A percentile compares a stretch with the other conserved stretches of the same genome.
Conservation (phyloP, 345 rosid genomes). For the Eucalyptus lansdowneana region DNA sequence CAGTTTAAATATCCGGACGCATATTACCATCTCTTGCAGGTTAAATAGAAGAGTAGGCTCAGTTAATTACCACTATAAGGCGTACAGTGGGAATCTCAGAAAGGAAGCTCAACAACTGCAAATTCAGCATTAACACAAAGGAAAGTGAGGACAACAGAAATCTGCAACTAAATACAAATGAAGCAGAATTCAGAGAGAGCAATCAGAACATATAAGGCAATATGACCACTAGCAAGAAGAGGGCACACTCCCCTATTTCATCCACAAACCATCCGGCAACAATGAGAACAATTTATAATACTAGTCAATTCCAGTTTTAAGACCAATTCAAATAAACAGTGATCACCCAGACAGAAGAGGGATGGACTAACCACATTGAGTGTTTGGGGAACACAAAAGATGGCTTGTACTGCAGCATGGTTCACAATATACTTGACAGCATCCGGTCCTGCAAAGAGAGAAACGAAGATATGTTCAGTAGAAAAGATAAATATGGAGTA, state of each 20-base stretch:
- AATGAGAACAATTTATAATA: background rate
- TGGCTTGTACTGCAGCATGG: constrained; percentile 74
- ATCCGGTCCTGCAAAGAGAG: constrained; percentile 68
- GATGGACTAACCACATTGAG: constrained; percentile 49
- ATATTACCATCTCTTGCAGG: background rate
- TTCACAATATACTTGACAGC: constrained; percentile 82
- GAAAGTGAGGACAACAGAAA: background rate
- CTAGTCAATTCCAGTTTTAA: background rate
- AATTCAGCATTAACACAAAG: background rate
- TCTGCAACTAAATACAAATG: background rate
- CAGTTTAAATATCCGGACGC: background rate
- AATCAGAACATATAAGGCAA: background rate
- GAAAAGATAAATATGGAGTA: background rate
- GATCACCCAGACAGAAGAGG: background rate
- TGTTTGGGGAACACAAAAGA: constrained; percentile 86
- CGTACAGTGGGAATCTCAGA: constrained; percentile 76
- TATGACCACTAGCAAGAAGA: background rate
- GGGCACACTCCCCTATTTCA: background rate
- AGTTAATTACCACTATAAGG: constrained; percentile 71
- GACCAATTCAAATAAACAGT: background rate
- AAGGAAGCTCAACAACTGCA: constrained; percentile 76
- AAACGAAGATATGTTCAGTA: background rate
- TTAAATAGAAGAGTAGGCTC: background rate
- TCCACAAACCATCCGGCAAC: background rate
- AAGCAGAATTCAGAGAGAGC: background rate